These are phyloP conservation scores for Venturia oleaginea DNA, from an alignment of 2,329 filamentous ascomycete genomes.

Conservation along the genomic window DNA sequence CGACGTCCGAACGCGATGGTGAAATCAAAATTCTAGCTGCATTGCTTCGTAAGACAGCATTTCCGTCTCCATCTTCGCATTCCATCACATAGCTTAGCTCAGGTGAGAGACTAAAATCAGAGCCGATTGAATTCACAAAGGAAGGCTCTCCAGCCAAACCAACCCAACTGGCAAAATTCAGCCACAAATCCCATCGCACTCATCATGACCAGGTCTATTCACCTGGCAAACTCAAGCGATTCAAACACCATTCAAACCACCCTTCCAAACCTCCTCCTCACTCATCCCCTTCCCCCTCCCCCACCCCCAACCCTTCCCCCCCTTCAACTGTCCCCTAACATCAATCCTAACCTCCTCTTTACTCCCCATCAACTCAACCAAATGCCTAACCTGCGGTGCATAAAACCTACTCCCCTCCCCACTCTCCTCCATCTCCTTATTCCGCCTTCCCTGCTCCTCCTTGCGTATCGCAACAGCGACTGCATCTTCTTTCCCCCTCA, in stretches of 20 bases:
- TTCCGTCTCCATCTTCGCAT: not conserved
- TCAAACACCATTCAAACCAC: not conserved
- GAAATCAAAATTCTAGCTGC: not conserved
- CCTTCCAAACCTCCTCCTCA: not conserved
- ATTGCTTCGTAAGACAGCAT: not conserved
- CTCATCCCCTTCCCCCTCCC: conserved; percentile 5
- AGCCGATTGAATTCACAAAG: not conserved
- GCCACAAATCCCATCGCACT: not conserved
- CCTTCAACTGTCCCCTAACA: not conserved
- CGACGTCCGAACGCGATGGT: not conserved
- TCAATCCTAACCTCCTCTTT: conserved; percentile 7
- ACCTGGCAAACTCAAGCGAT: not conserved
- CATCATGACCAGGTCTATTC: not conserved
- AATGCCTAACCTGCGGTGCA: conserved; percentile 10
- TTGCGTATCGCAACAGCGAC: conserved; percentile 8
- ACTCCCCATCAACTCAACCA: conserved; percentile 10
- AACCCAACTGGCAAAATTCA: not conserved
- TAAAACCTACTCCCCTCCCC: conserved; percentile 1
- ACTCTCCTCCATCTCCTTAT: not conserved
- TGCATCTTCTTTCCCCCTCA: not conserved
- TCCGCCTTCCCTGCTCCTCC: conserved; percentile 5
- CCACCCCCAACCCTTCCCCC: not conserved
- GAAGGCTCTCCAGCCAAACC: not conserved
- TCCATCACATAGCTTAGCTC: not conserved
- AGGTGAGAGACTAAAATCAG: not conserved